Percentiles rank a stretch among this genome's conserved stretches.
These are phyloP conservation scores for Jimgerdemannia flammicorona DNA, from an alignment of 192 early-diverging fungal genomes.

Conservation along the genomic window DNA sequence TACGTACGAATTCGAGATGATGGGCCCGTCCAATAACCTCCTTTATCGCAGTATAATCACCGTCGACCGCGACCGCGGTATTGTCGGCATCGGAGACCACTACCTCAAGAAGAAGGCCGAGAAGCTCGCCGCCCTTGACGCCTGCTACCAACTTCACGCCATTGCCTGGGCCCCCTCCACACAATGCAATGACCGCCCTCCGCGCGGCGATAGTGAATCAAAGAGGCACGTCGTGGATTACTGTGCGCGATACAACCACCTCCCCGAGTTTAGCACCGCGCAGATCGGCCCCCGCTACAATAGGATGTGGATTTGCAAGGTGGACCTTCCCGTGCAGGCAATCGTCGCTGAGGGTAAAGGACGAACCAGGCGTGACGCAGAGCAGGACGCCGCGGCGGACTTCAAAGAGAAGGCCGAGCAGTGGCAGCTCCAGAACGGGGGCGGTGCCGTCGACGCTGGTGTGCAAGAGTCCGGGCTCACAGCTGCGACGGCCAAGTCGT, in stretches of 20 bases:
- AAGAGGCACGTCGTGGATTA: too few relatives aligned
- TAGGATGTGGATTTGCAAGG: slow-evolving; percentile 5
- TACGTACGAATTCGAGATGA: too few relatives aligned
- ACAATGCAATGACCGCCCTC: slow-evolving; percentile 13
- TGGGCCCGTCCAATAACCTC: too few relatives aligned
- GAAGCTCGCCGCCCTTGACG: slow-evolving; percentile 29
- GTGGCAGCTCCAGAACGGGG: slow-evolving; percentile 22
- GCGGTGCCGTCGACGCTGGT: slow-evolving; percentile 17
- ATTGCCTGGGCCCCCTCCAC: slow-evolving; percentile 22
- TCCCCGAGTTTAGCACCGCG: too few relatives aligned
- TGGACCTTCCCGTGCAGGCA: slow-evolving; percentile 17
- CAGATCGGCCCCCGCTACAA: background rate
- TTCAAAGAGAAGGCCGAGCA: slow-evolving; percentile 37
- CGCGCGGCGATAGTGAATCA: slow-evolving; percentile 22
- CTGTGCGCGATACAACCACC: too few relatives aligned
- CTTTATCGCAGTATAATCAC: too few relatives aligned
- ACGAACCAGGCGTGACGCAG: slow-evolving; percentile 26
- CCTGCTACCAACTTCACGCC: slow-evolving; percentile 33
- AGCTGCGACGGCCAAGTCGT: slow-evolving; percentile 31
- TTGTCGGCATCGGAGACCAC: slow-evolving; percentile 30
- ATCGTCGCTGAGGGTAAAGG: slow-evolving; percentile 35
- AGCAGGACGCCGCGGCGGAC: slow-evolving; percentile 26
- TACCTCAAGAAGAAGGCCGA: slow-evolving; percentile 42
- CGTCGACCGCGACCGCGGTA: background rate
- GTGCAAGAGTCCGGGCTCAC: slow-evolving; percentile 25